phyloP scores from a whole-genome alignment of 495 filamentous ascomycete species.

The Terfezia claveryi region DNA sequence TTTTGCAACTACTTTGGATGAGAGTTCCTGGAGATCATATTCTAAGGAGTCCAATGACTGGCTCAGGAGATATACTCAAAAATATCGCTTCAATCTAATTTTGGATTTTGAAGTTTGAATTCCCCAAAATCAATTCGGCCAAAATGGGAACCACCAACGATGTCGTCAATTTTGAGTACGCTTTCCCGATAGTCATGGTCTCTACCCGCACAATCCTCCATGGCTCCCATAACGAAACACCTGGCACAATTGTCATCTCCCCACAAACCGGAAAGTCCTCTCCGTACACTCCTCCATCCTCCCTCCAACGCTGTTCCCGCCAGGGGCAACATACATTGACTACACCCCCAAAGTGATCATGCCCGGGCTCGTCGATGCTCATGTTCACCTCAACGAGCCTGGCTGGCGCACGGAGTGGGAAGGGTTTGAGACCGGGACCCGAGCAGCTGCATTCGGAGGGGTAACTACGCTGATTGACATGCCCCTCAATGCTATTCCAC shows the following conservation, averaged over 20 bases:
- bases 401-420: constrained; percentile 91
- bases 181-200: constrained; percentile 35
- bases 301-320: constrained; percentile 47
- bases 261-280: constrained; percentile 63
- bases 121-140: too few relatives aligned
- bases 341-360: constrained; percentile 72
- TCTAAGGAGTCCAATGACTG: too few relatives aligned
- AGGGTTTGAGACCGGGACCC: constrained; percentile 82
- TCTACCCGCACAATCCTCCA: constrained; percentile 65
- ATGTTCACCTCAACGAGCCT: constrained; percentile 95
- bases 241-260: constrained; percentile 59
- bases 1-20: too few relatives aligned
- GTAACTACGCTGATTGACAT: constrained; percentile 98
- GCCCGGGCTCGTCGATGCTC: constrained; percentile 85
- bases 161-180: neutral
- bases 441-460: constrained; percentile 83
- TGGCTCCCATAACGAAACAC: constrained; percentile 27
- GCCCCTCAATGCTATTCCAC: constrained; percentile 92
- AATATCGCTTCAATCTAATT: too few relatives aligned
- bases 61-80: too few relatives aligned
- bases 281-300: constrained; percentile 53
- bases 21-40: too few relatives aligned
- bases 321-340: constrained; percentile 51
- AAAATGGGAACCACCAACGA: too few relatives aligned
- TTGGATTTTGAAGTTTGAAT: too few relatives aligned